Evolutionary conservation across 148 eudicot genomes (phyloP).

Genomic region (Rhododendron griersonianum): DNA sequence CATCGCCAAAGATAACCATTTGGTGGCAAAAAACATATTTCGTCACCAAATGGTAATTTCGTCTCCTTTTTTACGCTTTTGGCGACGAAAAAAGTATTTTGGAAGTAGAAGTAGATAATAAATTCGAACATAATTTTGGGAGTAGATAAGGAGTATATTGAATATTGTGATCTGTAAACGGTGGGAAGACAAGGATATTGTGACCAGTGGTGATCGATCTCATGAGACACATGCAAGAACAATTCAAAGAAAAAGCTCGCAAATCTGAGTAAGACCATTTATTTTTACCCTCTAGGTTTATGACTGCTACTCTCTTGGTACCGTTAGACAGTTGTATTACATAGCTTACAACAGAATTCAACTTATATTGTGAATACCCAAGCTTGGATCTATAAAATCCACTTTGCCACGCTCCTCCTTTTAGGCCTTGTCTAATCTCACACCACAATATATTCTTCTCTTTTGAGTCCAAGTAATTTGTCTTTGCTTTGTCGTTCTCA

Average conservation of each 20-base stretch:
- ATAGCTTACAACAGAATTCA: not conserved
- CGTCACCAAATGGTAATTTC: no score
- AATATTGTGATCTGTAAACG: slow-evolving; percentile 88
- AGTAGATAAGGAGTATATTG: slow-evolving; percentile 66
- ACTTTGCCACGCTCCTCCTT: not conserved
- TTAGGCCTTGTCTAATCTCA: not conserved
- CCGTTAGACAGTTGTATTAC: no score
- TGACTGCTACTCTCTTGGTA: not conserved
- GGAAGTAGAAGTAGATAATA: no score
- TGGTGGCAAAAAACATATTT: no score
- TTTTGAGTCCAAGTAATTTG: not conserved
- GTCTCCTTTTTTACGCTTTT: no score
- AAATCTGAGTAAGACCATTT: slow-evolving; percentile 82
- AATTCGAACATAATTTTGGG: slow-evolving; percentile 49
- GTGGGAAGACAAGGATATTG: slow-evolving; percentile 72
- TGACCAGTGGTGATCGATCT: slow-evolving; percentile 68
- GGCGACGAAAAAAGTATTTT: no score
- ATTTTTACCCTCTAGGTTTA: not conserved
- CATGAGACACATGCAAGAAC: slow-evolving; percentile 69
- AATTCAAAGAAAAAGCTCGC: slow-evolving; percentile 70
- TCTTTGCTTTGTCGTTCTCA: not conserved
- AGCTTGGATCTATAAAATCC: not conserved
- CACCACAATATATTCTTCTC: not conserved
- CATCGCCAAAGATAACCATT: no score
- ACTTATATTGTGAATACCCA: not conserved